Evolutionary conservation across 768 basidiomycete genomes (phyloP), one percentile per base, ranked within the genome.

Genomic region (Termitomyces sp.): DNA sequence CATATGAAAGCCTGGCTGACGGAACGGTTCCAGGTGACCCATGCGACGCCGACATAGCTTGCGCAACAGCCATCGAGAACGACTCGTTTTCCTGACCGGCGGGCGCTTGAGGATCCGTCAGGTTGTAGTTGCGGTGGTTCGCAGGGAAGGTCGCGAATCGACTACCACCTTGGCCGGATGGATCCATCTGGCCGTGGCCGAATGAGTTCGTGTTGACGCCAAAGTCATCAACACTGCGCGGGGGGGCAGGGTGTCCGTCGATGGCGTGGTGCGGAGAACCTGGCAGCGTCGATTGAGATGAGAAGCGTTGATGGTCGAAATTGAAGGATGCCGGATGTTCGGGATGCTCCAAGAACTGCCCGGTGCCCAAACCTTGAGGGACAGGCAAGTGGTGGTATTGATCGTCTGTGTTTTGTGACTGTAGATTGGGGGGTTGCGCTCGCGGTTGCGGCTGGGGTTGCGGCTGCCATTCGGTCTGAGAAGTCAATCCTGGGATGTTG

Each of bases 91-190:
- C 59, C n/a, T 68, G 70, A 4, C 68, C 60, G 10, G 63, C 61
- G 14, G 68, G 13, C 6, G 41, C 16, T 16, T 54, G 69, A n/a
- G 70, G 66, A 32, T 76, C 77, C 35, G 72, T 64, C 26, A 73
- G 68, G 5, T 71, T 64, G 33, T 66, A 64, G 9, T 63, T 64
- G 52, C 69, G 64, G 57, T 71, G 69, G 59, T 82, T 79, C 18
- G 81, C 78, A 0, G 87, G 88, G 71, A 89, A 83, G 1, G 89
- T 91, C 28, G 85, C 84, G 65, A 88, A 90, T 16, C 84, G 78
- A 0, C 80, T 80, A 1, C 79, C 80, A 32, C 66, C 66, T 32
- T 63, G 47, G 12, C 26, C 66, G 4, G 65, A 59, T 2, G 60
- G 60, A 16, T 71, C 70, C 4, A 68, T 59, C 0, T 64, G 57